Evolutionary conservation across 192 early-diverging fungal genomes (phyloP), one percentile per base, ranked within the genome.

Genomic region (Powellomyces hirtus): DNA sequence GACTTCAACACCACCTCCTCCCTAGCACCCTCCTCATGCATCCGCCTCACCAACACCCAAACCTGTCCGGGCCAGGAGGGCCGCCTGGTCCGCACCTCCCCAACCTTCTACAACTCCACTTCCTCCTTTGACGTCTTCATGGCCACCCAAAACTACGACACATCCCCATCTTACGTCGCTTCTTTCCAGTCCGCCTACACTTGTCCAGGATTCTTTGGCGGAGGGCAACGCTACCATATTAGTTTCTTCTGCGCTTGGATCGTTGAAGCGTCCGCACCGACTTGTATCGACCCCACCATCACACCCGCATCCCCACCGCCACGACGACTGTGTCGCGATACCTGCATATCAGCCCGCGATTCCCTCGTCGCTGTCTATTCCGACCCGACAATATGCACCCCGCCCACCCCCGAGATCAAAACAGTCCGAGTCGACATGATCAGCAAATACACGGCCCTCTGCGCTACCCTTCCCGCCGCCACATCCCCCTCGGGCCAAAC

Each of bases 191-290:
- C 38, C 30, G 59, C 57, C n/a, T 74, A 69, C 63, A 51, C 31
- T 14, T 74, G 72, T 38, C 66, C 72, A 22, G 16, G 46, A 22
- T 74, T 51, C 31, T 18, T 52, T 36, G 72, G 72, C 2, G 14
- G 20, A 7, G 72, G 72, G 4, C 66, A 70, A n/a, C 72, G 67
- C n/a, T 74, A 66, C 36, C 72, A 74, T 50, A 55, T 74, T 22
- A 61, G 51, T 4, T 53, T 68, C n/a, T 69, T 44, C 36, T 74
- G 72, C 64, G 24, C 72, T 18, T 58, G 44, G 45, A 13, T 74
- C 8, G 66, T 68, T 18, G 57, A 60, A 34, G 66, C 56, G 16
- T 38, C 56, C 42, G 30, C 24, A 27, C 7, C n/a, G 18, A 4
- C 36, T 0, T 65, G 63, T 33, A 3, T 24, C 5, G 50, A 31